These are phyloP conservation scores for Mortierella sp. DNA, from an alignment of 371 early-diverging fungal species.

Conservation along the genomic window DNA sequence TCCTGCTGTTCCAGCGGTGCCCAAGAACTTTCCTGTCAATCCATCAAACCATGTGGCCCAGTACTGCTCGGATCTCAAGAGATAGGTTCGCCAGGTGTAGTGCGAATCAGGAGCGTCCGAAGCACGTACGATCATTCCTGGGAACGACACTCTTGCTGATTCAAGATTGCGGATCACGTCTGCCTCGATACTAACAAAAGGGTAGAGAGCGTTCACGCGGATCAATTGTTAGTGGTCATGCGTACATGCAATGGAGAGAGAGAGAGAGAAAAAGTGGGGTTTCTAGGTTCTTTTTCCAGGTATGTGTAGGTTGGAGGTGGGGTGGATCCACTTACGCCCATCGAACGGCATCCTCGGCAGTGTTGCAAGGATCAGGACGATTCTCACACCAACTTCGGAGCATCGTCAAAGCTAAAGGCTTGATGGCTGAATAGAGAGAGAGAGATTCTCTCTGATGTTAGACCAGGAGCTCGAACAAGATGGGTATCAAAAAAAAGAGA, in stretches of 20 bases:
- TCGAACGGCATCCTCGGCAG: constrained; percentile 19
- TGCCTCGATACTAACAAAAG: constrained; percentile 59
- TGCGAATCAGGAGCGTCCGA: background rate
- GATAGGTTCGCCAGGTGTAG: constrained; percentile 76
- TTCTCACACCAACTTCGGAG: constrained; percentile 14
- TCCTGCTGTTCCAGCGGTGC: no score
- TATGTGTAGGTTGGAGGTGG: no score
- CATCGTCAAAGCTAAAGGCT: background rate
- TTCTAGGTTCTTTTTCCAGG: no score
- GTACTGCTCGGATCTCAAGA: constrained; percentile 67
- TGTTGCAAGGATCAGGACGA: constrained; percentile 12
- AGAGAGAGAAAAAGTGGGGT: no score
- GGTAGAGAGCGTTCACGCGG: background rate
- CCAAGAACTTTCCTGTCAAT: constrained; percentile 81
- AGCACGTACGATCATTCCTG: constrained; percentile 60
- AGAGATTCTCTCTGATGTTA: background rate
- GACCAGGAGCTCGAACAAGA: no score
- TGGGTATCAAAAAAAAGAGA: no score
- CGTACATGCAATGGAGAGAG: background rate
- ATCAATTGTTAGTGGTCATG: background rate
- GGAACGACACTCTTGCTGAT: constrained; percentile 83
- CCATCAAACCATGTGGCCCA: constrained; percentile 92
- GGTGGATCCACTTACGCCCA: constrained; percentile 29
- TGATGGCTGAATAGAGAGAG: constrained; percentile 10
- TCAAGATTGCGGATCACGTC: constrained; percentile 69